Evolutionary conservation across 306 rosid genomes (phyloP).

Genomic region (Lagenaria siceraria): DNA sequence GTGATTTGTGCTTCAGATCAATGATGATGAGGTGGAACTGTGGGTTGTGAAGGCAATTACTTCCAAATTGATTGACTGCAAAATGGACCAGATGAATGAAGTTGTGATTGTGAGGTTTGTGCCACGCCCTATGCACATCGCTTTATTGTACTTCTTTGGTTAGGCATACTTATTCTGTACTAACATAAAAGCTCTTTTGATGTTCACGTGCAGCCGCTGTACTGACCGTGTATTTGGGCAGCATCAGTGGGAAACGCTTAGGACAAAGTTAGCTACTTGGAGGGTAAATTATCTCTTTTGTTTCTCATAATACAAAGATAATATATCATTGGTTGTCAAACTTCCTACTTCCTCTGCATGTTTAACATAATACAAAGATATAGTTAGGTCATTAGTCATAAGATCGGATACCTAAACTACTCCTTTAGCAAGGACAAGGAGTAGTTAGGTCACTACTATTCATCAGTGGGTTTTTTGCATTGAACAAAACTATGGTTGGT

Average conservation of each 20-base stretch:
- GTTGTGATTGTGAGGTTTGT: slow-evolving; percentile 65
- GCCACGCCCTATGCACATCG: neutral
- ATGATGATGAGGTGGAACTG: slow-evolving; percentile 65
- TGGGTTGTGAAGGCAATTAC: slow-evolving; percentile 90
- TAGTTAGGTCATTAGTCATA: neutral
- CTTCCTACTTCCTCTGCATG: neutral
- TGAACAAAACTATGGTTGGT: neutral
- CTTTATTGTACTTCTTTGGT: neutral
- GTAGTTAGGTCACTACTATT: too few relatives aligned
- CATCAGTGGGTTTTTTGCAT: neutral
- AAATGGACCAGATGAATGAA: slow-evolving; percentile 95
- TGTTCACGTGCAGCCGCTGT: slow-evolving; percentile 44
- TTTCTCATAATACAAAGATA: neutral
- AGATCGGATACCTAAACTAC: neutral
- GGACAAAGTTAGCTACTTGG: slow-evolving; percentile 65
- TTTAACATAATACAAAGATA: too few relatives aligned
- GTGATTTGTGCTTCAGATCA: slow-evolving; percentile 34
- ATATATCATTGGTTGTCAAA: neutral
- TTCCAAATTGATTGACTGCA: slow-evolving; percentile 71
- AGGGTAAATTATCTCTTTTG: slow-evolving; percentile 46
- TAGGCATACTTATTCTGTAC: neutral
- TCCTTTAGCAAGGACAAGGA: neutral
- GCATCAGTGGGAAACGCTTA: slow-evolving; percentile 66
- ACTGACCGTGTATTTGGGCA: slow-evolving; percentile 63
- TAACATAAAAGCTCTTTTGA: neutral